Base-by-base conservation (phyloP, 768 basidiomycete species). In the Candolleomyces eurysporus region DNA sequence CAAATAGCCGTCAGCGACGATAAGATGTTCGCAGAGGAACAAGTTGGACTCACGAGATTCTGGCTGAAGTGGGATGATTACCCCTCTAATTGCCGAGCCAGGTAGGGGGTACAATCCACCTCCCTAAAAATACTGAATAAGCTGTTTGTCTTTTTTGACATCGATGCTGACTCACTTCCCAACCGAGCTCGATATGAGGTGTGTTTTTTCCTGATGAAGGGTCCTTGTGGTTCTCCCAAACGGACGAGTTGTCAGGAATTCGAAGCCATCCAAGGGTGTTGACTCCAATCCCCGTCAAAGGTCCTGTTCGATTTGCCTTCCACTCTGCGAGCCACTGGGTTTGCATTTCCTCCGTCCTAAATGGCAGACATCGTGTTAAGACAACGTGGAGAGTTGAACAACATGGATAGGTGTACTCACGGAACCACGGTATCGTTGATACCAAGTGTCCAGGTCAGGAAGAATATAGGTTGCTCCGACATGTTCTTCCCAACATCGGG, bases 181-280 rank as follows among this genome's bases (percentile, higher is more conserved):
- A 66, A 5, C 70, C 39, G 3, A 74, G 56, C 57, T 77, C 75
- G 32, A 65, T 69, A 63, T 77, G 75, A 1, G 72, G 65, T 0
- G 68, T 67, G 42, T 68, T 63, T 0, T 65, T 65, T 3, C 76
- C 75, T 3, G 75, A 65, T 1, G 74, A 57, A 2, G 74, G 72
- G 61, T 78, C 75, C 31, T 42, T 17, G 54, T 58, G 61, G 48
- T 58, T 11, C 6, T 26, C 19, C 64, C 64, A 62, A 4, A 61
- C 45, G 4, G 59, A 16, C 39, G 69, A 65, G 31, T 69, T 63
- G 4, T 64, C 64, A 14, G 66, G 69, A 26, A 76, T 60, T n/a
- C 76, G 67, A 13, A 71, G 48, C 64, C 69, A 74, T 11, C 63
- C 73, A 5, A 73, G 53, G 3, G 68, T 68, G 57, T 66, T 66